Base-by-base conservation (phyloP, 148 eudicot species). In the Silene latifolia region DNA sequence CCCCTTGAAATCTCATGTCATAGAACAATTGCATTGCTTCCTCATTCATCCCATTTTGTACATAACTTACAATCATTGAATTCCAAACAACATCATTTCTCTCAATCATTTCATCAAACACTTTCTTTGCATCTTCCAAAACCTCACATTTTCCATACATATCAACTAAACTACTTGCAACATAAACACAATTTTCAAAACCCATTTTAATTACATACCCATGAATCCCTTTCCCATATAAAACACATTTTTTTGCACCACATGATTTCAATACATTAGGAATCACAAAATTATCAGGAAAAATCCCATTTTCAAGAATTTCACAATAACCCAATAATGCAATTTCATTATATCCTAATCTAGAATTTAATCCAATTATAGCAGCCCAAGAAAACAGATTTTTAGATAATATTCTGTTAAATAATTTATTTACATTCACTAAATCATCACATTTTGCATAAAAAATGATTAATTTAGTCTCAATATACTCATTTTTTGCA, bases 101-200 rank as follows among this genome's bases (percentile, higher is more conserved):
- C n/a, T 82, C 86, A 46, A 63, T 0, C 89, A 88, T 86, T 35
- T 67, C 35, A 81, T 84, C 86, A 71, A 88, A 86, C 74, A 79
- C 81, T 75, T 62, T 75, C 58, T 81, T 56, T 25, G 86, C 87
- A 80, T 84, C 83, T 19, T 67, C 76, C 63, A 82, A 27, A 51
- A 74, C 66, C 58, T 87, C 87, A 84, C 91, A 88, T 81, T 88
- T 88, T 1, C 89, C 88, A 80, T 88, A 88, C 91, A 88, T 88
- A 78, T 84, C 91, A 65, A 88, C 83, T 67, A 88, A 81, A 79
- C 87, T 84, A 77, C 87, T 86, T 46, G 81, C 86, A 13, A 82
- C 89, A 86, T 78, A 88, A 12, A 86, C 85, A 82, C 91, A 82
- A 2, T 58, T 80, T 51, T 58, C 78, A 67, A 84, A 80, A 51